These are phyloP conservation scores for Lathyrus oleraceus DNA, from an alignment of 306 rosid genomes.

Conservation along the genomic window DNA sequence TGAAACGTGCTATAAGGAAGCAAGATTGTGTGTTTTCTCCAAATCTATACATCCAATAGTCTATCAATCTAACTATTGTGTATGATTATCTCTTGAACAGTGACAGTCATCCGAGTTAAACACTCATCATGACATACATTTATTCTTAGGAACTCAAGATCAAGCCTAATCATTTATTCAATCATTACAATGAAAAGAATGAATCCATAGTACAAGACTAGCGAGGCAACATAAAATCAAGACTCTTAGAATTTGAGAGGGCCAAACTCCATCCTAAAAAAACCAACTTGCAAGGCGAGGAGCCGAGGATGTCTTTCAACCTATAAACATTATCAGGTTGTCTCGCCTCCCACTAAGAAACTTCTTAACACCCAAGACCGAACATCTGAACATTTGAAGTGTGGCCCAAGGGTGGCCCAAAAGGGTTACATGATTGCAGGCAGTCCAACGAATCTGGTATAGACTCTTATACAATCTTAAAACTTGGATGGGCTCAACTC, in stretches of 20 bases:
- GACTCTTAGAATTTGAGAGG: neutral
- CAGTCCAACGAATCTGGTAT: neutral
- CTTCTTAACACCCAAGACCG: neutral
- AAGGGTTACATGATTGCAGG: too few relatives aligned
- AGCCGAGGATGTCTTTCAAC: neutral
- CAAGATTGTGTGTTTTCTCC: neutral
- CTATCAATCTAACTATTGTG: neutral
- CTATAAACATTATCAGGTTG: neutral
- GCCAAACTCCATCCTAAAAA: neutral
- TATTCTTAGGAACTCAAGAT: neutral
- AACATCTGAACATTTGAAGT: neutral
- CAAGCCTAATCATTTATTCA: neutral
- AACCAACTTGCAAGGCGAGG: neutral
- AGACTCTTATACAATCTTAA: neutral
- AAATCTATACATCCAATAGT: neutral
- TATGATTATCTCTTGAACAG: neutral
- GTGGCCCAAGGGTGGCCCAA: neutral
- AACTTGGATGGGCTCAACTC: neutral
- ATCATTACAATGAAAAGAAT: neutral
- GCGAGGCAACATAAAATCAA: conserved; percentile 1
- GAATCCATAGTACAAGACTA: conserved; percentile 8
- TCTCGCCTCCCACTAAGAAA: neutral
- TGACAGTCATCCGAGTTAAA: neutral
- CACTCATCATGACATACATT: neutral
- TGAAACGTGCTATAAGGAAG: neutral